Conservation (phyloP, 2,329 filamentous ascomycete species). For the Fonsecaea erecta region DNA sequence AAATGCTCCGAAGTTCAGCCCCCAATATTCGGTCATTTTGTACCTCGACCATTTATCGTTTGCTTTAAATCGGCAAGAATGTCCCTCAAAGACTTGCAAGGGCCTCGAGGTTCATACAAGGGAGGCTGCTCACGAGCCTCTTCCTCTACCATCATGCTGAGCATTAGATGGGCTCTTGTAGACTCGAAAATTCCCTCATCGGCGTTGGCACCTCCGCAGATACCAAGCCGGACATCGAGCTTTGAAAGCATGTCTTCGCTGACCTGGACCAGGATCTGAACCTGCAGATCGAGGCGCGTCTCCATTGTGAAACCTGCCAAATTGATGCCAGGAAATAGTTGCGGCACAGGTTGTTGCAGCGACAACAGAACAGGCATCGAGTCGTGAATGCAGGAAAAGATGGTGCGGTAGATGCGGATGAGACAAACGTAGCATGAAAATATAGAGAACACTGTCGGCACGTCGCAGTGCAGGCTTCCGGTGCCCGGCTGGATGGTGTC, state of each 20-base stretch:
- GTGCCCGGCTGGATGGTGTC: neutral
- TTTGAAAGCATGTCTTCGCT: constrained; percentile 18
- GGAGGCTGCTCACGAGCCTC: constrained; percentile 19
- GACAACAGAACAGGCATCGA: constrained; percentile 15
- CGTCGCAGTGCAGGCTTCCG: constrained; percentile 3
- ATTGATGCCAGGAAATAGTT: constrained; percentile 21
- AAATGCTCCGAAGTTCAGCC: neutral
- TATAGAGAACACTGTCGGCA: constrained; percentile 12
- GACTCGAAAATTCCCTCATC: constrained; percentile 5
- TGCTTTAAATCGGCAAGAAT: constrained; percentile 10
- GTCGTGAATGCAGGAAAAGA: constrained; percentile 20
- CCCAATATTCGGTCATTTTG: neutral
- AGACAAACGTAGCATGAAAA: constrained; percentile 18
- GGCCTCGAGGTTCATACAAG: constrained; percentile 15
- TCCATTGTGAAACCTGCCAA: constrained; percentile 21
- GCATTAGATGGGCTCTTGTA: constrained; percentile 1
- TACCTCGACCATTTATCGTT: neutral
- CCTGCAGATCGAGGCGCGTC: constrained; percentile 14
- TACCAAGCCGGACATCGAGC: constrained; percentile 18
- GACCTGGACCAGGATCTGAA: constrained; percentile 21
- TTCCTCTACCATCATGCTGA: constrained; percentile 15
- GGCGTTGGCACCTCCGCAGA: neutral
- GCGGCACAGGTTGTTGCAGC: neutral
- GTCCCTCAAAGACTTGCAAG: constrained; percentile 7
- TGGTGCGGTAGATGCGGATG: constrained; percentile 19